Conservation (phyloP, 148 eudicot genomes). For the Amaranthus palmeri region DNA sequence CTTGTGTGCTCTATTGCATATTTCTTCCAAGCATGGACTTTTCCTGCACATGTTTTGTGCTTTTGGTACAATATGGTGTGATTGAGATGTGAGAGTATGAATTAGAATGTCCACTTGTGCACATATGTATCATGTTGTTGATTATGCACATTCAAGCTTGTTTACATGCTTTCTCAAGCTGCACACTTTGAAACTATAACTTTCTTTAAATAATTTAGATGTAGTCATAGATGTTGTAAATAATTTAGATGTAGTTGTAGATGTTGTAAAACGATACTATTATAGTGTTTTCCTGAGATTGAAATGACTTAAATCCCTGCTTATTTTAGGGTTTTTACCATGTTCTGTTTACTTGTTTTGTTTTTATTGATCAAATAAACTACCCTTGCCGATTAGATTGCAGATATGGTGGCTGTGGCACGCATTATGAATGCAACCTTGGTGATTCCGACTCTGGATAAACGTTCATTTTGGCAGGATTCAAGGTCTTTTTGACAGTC, state of each 20-base stretch:
- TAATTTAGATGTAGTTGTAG: background rate
- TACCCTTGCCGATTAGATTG: conserved; percentile 45
- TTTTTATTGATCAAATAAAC: conserved; percentile 17
- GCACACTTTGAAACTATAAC: background rate
- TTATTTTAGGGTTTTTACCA: conserved; percentile 8
- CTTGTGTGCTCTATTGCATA: background rate
- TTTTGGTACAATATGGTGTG: background rate
- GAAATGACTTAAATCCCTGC: background rate
- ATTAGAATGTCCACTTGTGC: background rate
- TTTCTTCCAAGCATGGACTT: background rate
- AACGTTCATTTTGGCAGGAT: conserved; percentile 90
- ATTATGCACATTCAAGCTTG: background rate
- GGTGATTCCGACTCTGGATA: conserved; percentile 85
- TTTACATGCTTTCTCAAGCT: background rate
- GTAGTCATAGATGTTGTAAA: background rate
- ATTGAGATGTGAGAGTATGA: background rate
- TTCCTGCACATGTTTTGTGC: background rate
- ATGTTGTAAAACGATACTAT: background rate
- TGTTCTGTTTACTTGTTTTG: background rate
- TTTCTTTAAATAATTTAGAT: background rate
- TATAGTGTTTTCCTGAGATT: background rate
- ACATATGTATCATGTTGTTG: background rate
- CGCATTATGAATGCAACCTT: conserved; percentile 82
- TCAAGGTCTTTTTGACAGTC: conserved; percentile 48
- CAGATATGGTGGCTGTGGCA: conserved; percentile 97